Evolutionary conservation across 306 rosid species (phyloP).

Genomic region (Erythrophleum fordii): DNA sequence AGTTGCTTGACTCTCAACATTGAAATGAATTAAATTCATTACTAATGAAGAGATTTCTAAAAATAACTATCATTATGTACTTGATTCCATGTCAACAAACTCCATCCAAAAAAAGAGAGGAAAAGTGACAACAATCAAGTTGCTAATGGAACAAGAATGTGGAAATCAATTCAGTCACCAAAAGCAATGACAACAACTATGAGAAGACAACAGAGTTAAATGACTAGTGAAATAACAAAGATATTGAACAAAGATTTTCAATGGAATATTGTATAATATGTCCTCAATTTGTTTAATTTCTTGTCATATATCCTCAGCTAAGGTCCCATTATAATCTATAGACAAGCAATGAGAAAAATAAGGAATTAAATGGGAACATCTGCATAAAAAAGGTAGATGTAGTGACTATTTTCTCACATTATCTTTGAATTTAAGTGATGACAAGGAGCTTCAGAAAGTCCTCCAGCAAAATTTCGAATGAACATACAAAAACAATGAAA

Average conservation of each 20-base stretch:
- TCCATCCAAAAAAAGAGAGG: not conserved
- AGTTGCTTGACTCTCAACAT: constrained; percentile 21
- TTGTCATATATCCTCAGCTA: constrained; percentile 88
- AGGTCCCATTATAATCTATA: constrained; percentile 53
- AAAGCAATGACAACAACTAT: not conserved
- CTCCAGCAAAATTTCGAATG: constrained; percentile 93
- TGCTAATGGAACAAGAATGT: not conserved
- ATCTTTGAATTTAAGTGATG: constrained; percentile 75
- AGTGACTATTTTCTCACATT: constrained; percentile 56
- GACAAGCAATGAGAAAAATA: not conserved
- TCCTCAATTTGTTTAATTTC: constrained; percentile 77
- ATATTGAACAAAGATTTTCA: constrained; percentile 20
- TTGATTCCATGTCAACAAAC: not conserved
- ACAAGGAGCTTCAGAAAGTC: constrained; percentile 85
- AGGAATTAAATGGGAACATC: constrained; percentile 30
- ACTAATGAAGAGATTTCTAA: not conserved
- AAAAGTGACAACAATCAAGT: not conserved
- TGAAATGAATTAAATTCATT: not conserved
- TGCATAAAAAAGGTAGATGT: constrained; percentile 27
- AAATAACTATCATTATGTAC: not conserved
- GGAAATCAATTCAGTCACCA: not conserved
- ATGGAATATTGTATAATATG: constrained; percentile 1
- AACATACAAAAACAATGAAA: constrained; percentile 22
- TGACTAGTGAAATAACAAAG: constrained; percentile 18
- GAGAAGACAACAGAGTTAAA: constrained; percentile 19